Base-by-base conservation (phyloP, 306 rosid genomes). In the Quercus parvula region DNA sequence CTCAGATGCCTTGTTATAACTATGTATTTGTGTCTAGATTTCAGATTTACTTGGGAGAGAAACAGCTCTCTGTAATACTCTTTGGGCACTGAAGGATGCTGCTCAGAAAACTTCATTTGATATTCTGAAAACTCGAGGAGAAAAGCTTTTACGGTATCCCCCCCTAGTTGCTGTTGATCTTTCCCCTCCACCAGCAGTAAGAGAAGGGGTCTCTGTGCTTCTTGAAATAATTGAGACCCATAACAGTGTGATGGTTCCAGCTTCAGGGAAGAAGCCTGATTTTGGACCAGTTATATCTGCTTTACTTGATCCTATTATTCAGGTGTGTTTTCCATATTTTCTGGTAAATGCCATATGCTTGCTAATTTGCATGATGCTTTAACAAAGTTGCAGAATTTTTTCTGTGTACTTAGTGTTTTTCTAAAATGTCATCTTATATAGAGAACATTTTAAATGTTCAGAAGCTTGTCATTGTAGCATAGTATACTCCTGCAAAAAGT, bases 181-280 rank as follows among this genome's bases (percentile, higher is more conserved):
- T 81, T 91, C 99, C 75, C 97, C 99, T 1, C 98, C 98, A 9
- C 87, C 91, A n/a, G 99, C 98, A 25, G 96, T 95, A 75, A 93
- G 97, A 87, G 99, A 95, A 84, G 99, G 97, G 79, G 94, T 93
- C 79, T 90, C 98, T 56, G 63, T 93, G 74, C 92, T 95, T 81
- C 95, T 95, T 81, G 99, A 95, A 89, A 86, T 95, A 74, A 94
- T 95, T 68, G 96, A 88, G 71, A 95, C 84, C 77, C 85, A 95
- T 59, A 86, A 95, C 82, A 83, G 96, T 89, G 86, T 85, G 93
- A 93, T 95, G 99, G 77, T 91, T 86, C 91, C 94, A 76, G 90
- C 96, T 76, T 92, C 94, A 54, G 94, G 87, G 77, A 85, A 88
- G 67, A 92, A 89, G 79, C 89, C 94, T 88, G 86, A 81, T 81